These are phyloP conservation scores for Sutorius eximius DNA, from an alignment of 1,284 basidiomycete species.

Conservation along the genomic window DNA sequence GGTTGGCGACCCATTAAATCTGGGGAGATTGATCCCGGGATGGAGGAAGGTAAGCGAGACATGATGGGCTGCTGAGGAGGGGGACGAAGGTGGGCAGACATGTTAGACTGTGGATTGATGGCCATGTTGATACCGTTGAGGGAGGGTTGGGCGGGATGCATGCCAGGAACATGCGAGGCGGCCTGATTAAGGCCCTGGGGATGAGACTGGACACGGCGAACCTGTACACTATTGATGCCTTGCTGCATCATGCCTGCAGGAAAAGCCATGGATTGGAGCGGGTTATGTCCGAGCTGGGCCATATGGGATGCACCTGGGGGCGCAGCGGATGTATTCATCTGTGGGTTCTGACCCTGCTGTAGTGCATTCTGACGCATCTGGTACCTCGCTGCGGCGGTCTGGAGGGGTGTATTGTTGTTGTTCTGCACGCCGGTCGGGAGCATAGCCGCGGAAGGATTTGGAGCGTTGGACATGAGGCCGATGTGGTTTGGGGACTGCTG, in stretches of 20 bases:
- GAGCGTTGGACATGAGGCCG: slow-evolving; percentile 31
- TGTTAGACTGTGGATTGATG: slow-evolving; percentile 42
- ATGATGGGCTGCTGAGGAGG: slow-evolving; percentile 35
- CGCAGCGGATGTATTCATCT: slow-evolving; percentile 38
- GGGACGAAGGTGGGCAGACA: slow-evolving; percentile 38
- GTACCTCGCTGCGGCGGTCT: slow-evolving; percentile 24
- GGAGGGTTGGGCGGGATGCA: slow-evolving; percentile 39
- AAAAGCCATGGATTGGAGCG: slow-evolving; percentile 42
- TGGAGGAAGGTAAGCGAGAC: slow-evolving; percentile 37
- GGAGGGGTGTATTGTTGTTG: slow-evolving; percentile 15
- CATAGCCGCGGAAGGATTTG: slow-evolving; percentile 30
- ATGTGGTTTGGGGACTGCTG: slow-evolving; percentile 33
- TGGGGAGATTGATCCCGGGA: slow-evolving; percentile 43
- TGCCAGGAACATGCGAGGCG: slow-evolving; percentile 36
- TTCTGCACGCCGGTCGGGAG: slow-evolving; percentile 28
- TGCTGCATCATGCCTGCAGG: slow-evolving; percentile 40
- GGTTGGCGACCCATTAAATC: slow-evolving; percentile 43
- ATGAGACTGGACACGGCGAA: slow-evolving; percentile 55
- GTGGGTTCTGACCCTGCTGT: slow-evolving; percentile 39
- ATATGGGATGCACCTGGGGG: slow-evolving; percentile 39
- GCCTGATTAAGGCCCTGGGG: slow-evolving; percentile 42
- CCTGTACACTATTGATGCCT: slow-evolving; percentile 31
- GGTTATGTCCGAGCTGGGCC: slow-evolving; percentile 38
- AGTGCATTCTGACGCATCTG: slow-evolving; percentile 32
- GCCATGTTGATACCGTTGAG: slow-evolving; percentile 42